Evolutionary conservation across 495 filamentous ascomycete genomes (phyloP), one percentile per base, ranked within the genome.

Genomic region (Neurospora sp.): DNA sequence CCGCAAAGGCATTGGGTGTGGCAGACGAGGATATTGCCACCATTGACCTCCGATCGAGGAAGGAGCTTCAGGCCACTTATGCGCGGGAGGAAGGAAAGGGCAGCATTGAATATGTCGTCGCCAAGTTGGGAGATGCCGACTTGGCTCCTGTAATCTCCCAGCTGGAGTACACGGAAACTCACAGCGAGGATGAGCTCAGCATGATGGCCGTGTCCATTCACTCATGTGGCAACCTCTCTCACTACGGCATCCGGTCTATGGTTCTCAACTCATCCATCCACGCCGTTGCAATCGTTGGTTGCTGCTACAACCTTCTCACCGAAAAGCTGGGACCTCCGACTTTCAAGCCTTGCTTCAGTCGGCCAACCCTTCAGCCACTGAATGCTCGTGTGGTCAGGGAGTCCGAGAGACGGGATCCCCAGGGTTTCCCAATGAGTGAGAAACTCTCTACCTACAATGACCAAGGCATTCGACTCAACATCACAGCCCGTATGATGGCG

Each of bases 401-500:
- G 69, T 89, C 91, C 6, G 86, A 84, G 31, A 87, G 88, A 7
- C 89, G 88, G 69, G 96, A 99, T 76, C 91, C 93, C 0, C 90
- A 96, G 73, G 96, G 96, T 12, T 99, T 97, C 79, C 96, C 96
- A 0, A 94, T 99, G 92, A 95, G 92, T 41, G 87, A 92, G 60
- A 85, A 86, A 10, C 78, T 97, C n/a, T 90, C 88, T 71, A 84
- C 82, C 0, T 93, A 92, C 75, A 76, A 80, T 31, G 85, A 83
- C 14, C 81, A 83, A 39, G 94, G 94, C 20, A 84, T 97, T 69
- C 87, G 92, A 37, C 86, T 98, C 73, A 98, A 99, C 79, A 97
- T 99, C 78, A 99, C 96, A 0, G 94, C 96, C 0, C 87, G 96
- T 37, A 96, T 96, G 88, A 97, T 98, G 96, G 95, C 94, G 40